Conservation (phyloP, 176 grass and related monocot species). For the Sorghum bicolor region Sorghum_bicolor_NCBIv3 NC_012870.2:78328501-78329000, state of each 20-base stretch:
- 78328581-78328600: background rate
- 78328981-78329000: constrained; percentile 73
- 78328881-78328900: background rate
- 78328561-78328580: background rate
- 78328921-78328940: background rate
- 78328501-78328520: too few species aligned
- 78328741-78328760: constrained; percentile 96
- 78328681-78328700: background rate
- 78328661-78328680: background rate
- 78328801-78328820: constrained; percentile 93
- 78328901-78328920: background rate
- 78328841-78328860: constrained; percentile 8
- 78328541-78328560: background rate
- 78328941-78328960: background rate
- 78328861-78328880: background rate
- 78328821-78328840: constrained; percentile 38
- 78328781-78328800: constrained; percentile 63
- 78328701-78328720: constrained; percentile 79
- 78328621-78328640: background rate
- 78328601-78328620: background rate
- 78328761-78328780: constrained; percentile 91
- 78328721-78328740: constrained; percentile 83
- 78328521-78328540: too few species aligned
- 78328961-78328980: constrained; percentile 34
- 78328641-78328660: background rate